Evolutionary conservation across 202 grass and related monocot genomes (phyloP), one percentile per base, ranked within the genome.

Genomic region (Hordeum pubiflorum): DNA sequence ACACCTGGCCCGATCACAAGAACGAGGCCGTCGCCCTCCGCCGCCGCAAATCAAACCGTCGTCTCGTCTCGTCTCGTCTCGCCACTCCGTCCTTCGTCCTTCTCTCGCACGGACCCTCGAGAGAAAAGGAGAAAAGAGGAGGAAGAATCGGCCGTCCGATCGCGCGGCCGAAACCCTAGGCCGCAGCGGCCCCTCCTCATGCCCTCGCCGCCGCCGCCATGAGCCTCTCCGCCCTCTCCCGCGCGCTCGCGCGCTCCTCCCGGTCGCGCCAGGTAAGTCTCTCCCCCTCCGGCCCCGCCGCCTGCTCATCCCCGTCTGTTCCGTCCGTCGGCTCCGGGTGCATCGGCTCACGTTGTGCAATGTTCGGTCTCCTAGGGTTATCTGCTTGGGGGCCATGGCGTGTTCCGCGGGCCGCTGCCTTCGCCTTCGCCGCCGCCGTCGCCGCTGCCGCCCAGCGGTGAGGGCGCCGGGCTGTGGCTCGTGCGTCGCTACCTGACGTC

Each of bases 241-340:
- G 91, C 57, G 88, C 75, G 64, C 83, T 97, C 83, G 72, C 72
- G 77, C 89, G 90, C 83, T 96, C 88, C 74, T 77, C 89, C 76
- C 84, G 87, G 26, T 76, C 87, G 39, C 79, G 79, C 75, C 81
- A 77, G 67, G 92, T 94, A 72, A 82, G 75, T 66, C 31, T 27
- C 74, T 55, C 6, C 65, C 41, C 10, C 74, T 57, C 7, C 52
- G 17, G 0, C 59, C 10, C 63, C 21, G 4, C 7, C 15, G 7
- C 29, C 32, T 18, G 27, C n/a, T 13, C 66, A 7, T 78, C 31
- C 33, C 65, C 59, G 20, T 56, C 26, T 7, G 1, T 20, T 57
- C 55, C 0, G 17, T 43, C 58, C 5, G 40, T 43, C 17, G 50
- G 23, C 48, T 44, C 12, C 64, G 14, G 50, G 15, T 39, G 33